Base-by-base conservation (phyloP, 768 basidiomycete species). In the Lactarius hengduanensis region DNA sequence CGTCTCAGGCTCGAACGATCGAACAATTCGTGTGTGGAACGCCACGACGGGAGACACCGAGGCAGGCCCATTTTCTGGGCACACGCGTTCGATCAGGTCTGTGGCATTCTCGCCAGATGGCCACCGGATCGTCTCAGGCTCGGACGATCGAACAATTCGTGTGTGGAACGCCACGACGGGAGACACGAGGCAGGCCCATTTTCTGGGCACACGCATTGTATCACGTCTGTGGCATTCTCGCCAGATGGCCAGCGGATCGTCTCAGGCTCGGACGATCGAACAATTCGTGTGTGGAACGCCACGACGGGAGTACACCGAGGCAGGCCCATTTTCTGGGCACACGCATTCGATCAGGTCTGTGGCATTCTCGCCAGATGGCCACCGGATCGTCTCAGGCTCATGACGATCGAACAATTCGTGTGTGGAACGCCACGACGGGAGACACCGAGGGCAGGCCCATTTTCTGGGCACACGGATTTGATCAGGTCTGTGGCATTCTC, bases 91-190 rank as follows among this genome's bases (percentile, higher is more conserved):
- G 20, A 18, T 45, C 20, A 9, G 1, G 7, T 45, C 43, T 45
- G 20, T 45, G 43, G 43, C 0, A 20, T 20, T 45, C 43, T 45
- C 43, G 8, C 43, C 43, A 20, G 8, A 45, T n/a, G 43, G 43
- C 20, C 43, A 20, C 4, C 20, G 43, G 7, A n/a, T 45, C 13
- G 50, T 50, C 50, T 50, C 50, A 26, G 50, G 22, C 50, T 26
- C 50, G 0, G 0, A 1, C 0, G 13, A 15, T 2, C 4, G 2
- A 26, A 50, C 22, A 26, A 26, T 50, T 26, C 11, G 13, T 26
- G 50, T 50, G 22, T 50, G 50, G 50, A 26, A 50, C 2, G 13
- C 50, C 22, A 50, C 13, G 4, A 50, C 22, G 6, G 50, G 50
- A 50, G 50, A 50, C 11, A 13, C 13, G 50, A 13, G 13, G 6